These are phyloP conservation scores for Fusarium pseudocircinatum DNA, from an alignment of 2,329 filamentous ascomycete species.

Conservation along the genomic window DNA sequence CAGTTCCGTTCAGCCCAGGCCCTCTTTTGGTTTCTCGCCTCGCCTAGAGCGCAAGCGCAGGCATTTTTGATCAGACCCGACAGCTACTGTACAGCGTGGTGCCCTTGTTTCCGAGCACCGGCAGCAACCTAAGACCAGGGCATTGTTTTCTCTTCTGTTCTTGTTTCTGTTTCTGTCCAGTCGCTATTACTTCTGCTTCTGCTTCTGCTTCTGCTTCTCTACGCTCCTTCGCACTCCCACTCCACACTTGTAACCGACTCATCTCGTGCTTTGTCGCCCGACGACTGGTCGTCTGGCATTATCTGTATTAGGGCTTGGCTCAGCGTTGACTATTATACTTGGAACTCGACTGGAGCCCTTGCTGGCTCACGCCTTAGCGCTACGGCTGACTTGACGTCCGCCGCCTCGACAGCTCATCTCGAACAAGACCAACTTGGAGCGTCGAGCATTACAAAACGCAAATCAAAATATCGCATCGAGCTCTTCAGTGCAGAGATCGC, in stretches of 20 bases:
- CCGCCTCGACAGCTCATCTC: conserved; percentile 29
- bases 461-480: conserved; percentile 9
- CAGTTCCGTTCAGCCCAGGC: conserved; percentile 25
- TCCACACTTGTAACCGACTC: conserved; percentile 30
- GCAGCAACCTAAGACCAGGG: conserved; percentile 1
- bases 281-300: conserved; percentile 46
- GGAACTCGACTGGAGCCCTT: conserved; percentile 40
- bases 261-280: conserved; percentile 39
- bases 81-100: conserved; percentile 13
- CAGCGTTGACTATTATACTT: conserved; percentile 31
- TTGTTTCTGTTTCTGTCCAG: conserved; percentile 21
- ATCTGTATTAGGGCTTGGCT: conserved; percentile 45
- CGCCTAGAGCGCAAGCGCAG: conserved; percentile 37
- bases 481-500: conserved; percentile 25
- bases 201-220: conserved; percentile 40
- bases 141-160: conserved; percentile 36
- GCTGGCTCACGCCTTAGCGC: conserved; percentile 33
- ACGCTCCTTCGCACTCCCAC: conserved; percentile 42
- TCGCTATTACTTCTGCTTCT: conserved; percentile 26
- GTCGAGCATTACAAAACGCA: conserved; percentile 23
- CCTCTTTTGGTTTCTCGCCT: conserved; percentile 37
- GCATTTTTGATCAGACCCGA: conserved; percentile 9
- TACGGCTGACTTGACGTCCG: conserved; percentile 43
- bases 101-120: conserved; percentile 33
- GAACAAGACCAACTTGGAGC: conserved; percentile 16